Base-by-base conservation (phyloP, 2,329 filamentous ascomycete species). In the Aspergillus viridinutans region DNA sequence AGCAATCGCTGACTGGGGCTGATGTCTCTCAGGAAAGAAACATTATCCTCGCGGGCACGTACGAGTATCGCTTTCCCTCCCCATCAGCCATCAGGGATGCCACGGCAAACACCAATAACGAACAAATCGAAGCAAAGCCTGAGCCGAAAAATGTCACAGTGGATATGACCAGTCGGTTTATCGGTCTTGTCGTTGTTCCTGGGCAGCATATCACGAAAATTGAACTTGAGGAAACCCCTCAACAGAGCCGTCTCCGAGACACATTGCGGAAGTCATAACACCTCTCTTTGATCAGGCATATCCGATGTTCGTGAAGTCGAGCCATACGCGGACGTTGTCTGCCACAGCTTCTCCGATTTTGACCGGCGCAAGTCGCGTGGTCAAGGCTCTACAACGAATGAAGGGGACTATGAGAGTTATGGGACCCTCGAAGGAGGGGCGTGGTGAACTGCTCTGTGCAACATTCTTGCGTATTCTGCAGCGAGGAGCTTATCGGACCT, bases 181-280 rank as follows among this genome's bases (percentile, higher is more conserved):
- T 99, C 23, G 94, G 94, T 0, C 77, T 97, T 26, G 86, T 99
- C 2, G 92, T 97, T 25, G 85, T 99, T 3, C 94, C 94, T 0
- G 92, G 93, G 0, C 80, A 89, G 64, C 85, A 96, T 71, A 90
- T 99, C 64, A 85, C 82, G 58, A 93, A 89, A 78, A 91, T 99
- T 67, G 92, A 97, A 73, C 80, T 94, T 49, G 92, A 97, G 70
- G 88, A 93, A 62, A 69, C 66, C 53, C 62, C 65, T 53, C 62
- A 64, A 50, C 64, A 61, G 49, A 58, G 51, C 54, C 64, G 56
- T n/a, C 55, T 62, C 53, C 64, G 62, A 29, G 60, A 64, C 32
- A 42, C 53, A 20, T 49, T 66, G n/a, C 52, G 53, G 52, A 64
- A 59, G 53, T 57, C 58, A 45, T 61, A 57, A 58, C 32, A 38